Base-by-base conservation (phyloP, 2,329 filamentous ascomycete genomes). In the Conoideocrella luteorostrata region DNA sequence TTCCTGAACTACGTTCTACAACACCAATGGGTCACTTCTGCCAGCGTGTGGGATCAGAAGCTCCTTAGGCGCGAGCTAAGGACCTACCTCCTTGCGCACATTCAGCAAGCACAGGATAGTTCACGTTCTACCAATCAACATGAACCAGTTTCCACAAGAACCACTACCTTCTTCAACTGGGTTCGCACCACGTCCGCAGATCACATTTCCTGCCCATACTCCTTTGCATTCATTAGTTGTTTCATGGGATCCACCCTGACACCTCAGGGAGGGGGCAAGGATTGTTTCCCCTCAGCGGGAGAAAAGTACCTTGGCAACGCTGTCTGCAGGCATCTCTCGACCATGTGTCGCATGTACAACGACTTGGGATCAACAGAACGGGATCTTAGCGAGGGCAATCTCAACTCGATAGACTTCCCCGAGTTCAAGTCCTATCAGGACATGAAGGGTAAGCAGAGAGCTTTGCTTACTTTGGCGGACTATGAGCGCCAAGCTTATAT, bases 381-480 rank as follows among this genome's bases (percentile, higher is more conserved):
- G 9, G 50, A 54, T 33, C 15, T 13, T 7, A 29, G 37, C n/a
- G 50, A 52, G 32, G 36, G 44, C n/a, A 54, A 54, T 35, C 34
- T 54, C 37, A 52, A 52, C 41, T 47, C 42, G 5, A 26, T 54
- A n/a, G 34, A 52, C 38, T 54, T 54, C 32, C 37, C 47, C 29
- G 51, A 51, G 44, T 54, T 49, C 32, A 21, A 23, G 13, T 22
- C 15, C 12, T 18, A 21, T 35, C n/a, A 3, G 21, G 35, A 24
- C 13, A 12, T 40, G 20, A 26, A 42, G 17, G 30, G 7, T 15
- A 36, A n/a, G 37, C 45, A 46, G 32, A 20, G 24, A 21, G 32
- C 22, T 21, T 29, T 43, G 32, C 24, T 45, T 22, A 32, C 15
- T 18, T 34, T 47, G 22, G 46, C 46, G 26, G 40, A 41, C 11